phyloP scores from a whole-genome alignment of 2,329 filamentous ascomycete species.

The Neofusicoccum ribis region DNA sequence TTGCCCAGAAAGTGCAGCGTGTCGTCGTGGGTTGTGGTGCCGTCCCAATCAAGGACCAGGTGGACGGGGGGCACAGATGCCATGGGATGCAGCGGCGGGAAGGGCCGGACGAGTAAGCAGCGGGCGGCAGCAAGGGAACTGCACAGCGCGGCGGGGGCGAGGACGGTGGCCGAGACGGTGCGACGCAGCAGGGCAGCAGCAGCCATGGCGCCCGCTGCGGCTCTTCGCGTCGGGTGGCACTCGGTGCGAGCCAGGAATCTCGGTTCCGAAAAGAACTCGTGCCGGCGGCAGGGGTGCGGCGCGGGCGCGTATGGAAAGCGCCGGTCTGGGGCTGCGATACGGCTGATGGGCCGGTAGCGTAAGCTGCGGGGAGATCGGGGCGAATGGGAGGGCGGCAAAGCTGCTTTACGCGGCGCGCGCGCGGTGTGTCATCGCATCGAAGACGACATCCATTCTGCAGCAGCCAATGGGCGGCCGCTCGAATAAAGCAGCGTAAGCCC shows the following conservation, averaged over 20 bases:
- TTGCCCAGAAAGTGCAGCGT: constrained; percentile 45
- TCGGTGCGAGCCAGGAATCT: not conserved
- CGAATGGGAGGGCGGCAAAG: not conserved
- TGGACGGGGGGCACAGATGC: constrained; percentile 27
- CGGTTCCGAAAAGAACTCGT: constrained; percentile 20
- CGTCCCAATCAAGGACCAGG: constrained; percentile 50
- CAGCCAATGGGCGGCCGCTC: constrained; percentile 6
- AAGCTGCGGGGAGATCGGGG: not conserved
- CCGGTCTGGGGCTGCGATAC: not conserved
- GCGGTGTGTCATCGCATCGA: constrained; percentile 1
- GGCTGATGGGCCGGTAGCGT: not conserved
- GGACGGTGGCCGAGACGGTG: not conserved
- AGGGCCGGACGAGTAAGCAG: not conserved
- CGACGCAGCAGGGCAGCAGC: not conserved
- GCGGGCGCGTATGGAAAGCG: not conserved
- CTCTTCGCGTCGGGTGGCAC: not conserved
- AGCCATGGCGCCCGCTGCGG: not conserved
- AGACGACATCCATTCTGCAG: not conserved
- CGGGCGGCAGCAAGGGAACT: not conserved
- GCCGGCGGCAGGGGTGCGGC: not conserved
- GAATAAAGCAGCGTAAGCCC: constrained; percentile 10
- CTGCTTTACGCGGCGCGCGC: not conserved
- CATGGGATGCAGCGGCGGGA: constrained; percentile 4
- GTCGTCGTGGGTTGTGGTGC: constrained; percentile 47
- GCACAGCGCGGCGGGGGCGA: not conserved